These are phyloP conservation scores for Psilocybe subaeruginosa DNA, from an alignment of 768 basidiomycete genomes.

Conservation along the genomic window DNA sequence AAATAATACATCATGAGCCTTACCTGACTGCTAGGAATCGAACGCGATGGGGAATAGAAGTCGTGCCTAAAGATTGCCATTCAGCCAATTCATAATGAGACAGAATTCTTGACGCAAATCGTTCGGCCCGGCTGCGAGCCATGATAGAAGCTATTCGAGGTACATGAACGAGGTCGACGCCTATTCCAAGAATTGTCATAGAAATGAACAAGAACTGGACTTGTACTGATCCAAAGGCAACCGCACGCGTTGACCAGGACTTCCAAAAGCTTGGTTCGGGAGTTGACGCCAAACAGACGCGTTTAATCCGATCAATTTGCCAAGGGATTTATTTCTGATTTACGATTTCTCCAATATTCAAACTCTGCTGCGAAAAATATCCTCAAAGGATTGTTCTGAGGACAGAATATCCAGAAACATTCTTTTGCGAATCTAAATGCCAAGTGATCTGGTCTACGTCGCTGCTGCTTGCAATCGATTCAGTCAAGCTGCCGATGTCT, in stretches of 20 bases:
- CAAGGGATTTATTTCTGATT: slow-evolving; percentile 4
- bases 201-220: neutral
- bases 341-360: neutral
- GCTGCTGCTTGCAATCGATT: slow-evolving; percentile 52
- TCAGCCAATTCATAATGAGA: slow-evolving; percentile 50
- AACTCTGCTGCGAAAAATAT: neutral
- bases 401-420: neutral
- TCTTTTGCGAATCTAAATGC: neutral
- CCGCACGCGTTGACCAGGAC: neutral
- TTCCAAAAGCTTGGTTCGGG: slow-evolving; percentile 14
- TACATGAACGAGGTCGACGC: slow-evolving; percentile 73
- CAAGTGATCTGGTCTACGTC: slow-evolving; percentile 39
- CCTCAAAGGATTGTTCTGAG: too few relatives aligned
- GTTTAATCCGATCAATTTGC: slow-evolving; percentile 16
- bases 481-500: slow-evolving; percentile 50
- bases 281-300: slow-evolving; percentile 14
- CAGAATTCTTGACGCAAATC: slow-evolving; percentile 66
- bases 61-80: slow-evolving; percentile 32
- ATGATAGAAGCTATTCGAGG: slow-evolving; percentile 66
- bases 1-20: neutral
- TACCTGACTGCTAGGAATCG: slow-evolving; percentile 79
- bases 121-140: slow-evolving; percentile 44
- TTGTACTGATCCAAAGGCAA: too few relatives aligned
- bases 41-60: slow-evolving; percentile 26
- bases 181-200: slow-evolving; percentile 75